Percentiles rank a stretch among this genome's conserved stretches.
Conservation (phyloP, 495 filamentous ascomycete genomes). For the Durotheca rogersii region DNA sequence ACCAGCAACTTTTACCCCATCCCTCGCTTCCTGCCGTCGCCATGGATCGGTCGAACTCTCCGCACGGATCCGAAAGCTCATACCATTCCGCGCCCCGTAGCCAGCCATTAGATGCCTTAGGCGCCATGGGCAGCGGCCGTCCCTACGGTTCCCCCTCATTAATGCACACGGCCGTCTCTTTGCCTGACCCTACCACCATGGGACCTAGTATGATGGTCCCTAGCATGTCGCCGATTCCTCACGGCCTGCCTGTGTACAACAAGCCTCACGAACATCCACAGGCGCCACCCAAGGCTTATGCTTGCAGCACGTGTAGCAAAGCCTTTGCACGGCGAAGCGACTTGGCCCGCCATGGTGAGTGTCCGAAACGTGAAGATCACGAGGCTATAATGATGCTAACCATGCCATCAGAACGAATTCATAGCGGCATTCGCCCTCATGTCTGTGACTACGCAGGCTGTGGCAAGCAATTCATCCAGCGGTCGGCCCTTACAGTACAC, state of each 20-base stretch:
- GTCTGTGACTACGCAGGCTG: slow-evolving; percentile 89
- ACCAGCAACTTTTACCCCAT: slow-evolving; percentile 58
- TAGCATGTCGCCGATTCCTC: slow-evolving; percentile 34
- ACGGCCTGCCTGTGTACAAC: slow-evolving; percentile 39
- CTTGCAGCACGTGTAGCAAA: slow-evolving; percentile 88
- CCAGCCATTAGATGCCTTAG: slow-evolving; percentile 52
- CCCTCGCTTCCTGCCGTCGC: slow-evolving; percentile 56
- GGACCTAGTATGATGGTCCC: slow-evolving; percentile 38
- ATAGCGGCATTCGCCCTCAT: slow-evolving; percentile 88
- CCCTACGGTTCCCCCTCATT: slow-evolving; percentile 34
- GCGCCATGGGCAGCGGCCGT: slow-evolving; percentile 44
- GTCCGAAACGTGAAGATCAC: not conserved
- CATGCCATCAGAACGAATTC: slow-evolving; percentile 78
- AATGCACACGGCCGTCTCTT: slow-evolving; percentile 49
- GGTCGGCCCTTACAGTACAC: slow-evolving; percentile 96
- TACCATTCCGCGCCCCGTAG: slow-evolving; percentile 55
- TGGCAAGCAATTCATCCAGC: slow-evolving; percentile 95
- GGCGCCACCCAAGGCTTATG: slow-evolving; percentile 67
- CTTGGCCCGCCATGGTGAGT: slow-evolving; percentile 89
- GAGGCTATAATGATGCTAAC: slow-evolving; percentile 28
- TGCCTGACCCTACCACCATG: slow-evolving; percentile 54
- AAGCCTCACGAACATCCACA: slow-evolving; percentile 37
- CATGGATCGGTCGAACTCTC: slow-evolving; percentile 67
- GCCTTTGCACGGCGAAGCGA: slow-evolving; percentile 93
- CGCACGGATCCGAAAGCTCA: slow-evolving; percentile 69